These are phyloP conservation scores for Diophrys appendiculata DNA, from an alignment of 73 alveolate genomes.

Conservation along the genomic window DNA sequence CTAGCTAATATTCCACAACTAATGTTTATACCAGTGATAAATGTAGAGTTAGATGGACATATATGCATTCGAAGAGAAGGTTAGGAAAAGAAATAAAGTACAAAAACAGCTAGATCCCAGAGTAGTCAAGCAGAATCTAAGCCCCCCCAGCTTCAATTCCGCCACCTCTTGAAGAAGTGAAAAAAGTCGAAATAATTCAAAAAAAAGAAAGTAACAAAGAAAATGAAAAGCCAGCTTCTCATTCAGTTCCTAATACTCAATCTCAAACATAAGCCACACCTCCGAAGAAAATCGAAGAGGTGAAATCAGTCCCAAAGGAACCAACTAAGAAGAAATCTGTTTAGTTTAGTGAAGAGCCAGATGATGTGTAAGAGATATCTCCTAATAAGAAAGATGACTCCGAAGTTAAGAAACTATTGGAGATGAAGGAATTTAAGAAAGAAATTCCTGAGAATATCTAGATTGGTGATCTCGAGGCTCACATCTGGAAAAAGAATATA, in stretches of 20 bases:
- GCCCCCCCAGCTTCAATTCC: too few species aligned
- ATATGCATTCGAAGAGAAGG: conserved; percentile 43
- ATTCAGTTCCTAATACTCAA: background rate
- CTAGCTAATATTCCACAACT: conserved; percentile 44
- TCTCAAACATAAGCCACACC: background rate
- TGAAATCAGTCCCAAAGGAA: background rate
- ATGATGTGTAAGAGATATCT: background rate
- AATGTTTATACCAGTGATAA: conserved; percentile 56
- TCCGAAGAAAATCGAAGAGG: background rate
- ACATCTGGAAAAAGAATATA: conserved; percentile 56
- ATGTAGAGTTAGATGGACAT: conserved; percentile 63
- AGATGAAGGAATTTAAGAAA: conserved; percentile 9
- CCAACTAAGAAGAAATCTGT: background rate
- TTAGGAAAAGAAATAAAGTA: conserved; percentile 13
- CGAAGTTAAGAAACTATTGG: conserved; percentile 9
- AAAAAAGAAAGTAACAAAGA: background rate
- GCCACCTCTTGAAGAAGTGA: too few species aligned
- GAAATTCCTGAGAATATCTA: conserved; percentile 14
- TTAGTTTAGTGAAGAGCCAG: background rate
- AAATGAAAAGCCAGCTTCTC: background rate
- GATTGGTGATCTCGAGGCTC: conserved; percentile 41
- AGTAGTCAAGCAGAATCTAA: conserved; percentile 2
- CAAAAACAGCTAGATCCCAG: background rate
- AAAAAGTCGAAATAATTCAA: background rate
- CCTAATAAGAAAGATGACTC: too few species aligned